Percentiles rank a stretch among this genome's conserved stretches.
These are phyloP conservation scores for Ailanthus altissimus DNA, from an alignment of 345 rosid species.

Conservation along the genomic window DNA sequence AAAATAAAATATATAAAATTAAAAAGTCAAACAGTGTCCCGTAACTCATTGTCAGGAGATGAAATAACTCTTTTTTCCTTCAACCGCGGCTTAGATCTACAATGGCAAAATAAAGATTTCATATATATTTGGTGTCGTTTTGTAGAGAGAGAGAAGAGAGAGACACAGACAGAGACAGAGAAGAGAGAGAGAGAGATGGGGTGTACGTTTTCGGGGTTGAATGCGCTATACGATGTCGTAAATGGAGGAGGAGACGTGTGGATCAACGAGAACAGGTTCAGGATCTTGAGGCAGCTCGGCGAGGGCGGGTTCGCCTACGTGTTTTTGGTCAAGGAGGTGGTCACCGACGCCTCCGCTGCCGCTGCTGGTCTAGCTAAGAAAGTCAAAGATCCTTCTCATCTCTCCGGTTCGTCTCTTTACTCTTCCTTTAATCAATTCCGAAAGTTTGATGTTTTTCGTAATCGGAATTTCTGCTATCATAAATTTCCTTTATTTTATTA, in stretches of 20 bases:
- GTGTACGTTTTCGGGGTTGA: slow-evolving; percentile 90
- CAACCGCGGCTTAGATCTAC: slow-evolving; percentile 25
- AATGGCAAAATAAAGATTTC: slow-evolving; percentile 44
- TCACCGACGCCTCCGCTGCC: slow-evolving; percentile 58
- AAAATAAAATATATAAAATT: neutral
- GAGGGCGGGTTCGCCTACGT: slow-evolving; percentile 97
- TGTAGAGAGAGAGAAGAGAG: neutral
- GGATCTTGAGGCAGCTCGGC: slow-evolving; percentile 89
- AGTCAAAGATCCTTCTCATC: slow-evolving; percentile 89
- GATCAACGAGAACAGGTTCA: slow-evolving; percentile 96
- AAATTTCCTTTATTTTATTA: neutral
- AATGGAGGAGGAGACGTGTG: slow-evolving; percentile 94
- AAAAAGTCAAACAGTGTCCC: neutral
- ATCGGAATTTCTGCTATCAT: neutral
- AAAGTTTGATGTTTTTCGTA: neutral
- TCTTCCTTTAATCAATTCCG: neutral
- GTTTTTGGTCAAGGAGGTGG: slow-evolving; percentile 75
- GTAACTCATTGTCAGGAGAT: neutral
- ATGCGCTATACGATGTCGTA: slow-evolving; percentile 87
- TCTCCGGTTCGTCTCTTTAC: slow-evolving; percentile 60
- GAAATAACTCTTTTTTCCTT: neutral
- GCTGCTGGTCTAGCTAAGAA: slow-evolving; percentile 68
- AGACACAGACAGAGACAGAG: neutral
- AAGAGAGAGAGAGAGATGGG: slow-evolving; percentile 52
- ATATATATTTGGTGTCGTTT: neutral